Conservation (phyloP, 2,329 filamentous ascomycete species). For the Pyricularia grisea region DNA sequence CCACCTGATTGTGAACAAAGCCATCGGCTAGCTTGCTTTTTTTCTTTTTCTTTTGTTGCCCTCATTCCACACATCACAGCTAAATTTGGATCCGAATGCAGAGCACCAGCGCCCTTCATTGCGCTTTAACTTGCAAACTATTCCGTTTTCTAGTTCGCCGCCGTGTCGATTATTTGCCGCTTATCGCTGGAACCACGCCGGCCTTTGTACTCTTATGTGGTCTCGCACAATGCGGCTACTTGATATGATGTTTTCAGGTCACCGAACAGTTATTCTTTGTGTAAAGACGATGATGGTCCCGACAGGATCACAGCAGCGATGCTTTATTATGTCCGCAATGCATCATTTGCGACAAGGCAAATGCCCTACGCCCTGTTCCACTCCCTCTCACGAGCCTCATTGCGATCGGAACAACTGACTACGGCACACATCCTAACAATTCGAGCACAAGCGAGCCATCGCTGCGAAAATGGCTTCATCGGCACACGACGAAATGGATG, state of each 20-base stretch:
- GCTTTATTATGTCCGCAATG: neutral
- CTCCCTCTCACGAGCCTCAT: neutral
- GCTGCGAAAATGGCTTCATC: neutral
- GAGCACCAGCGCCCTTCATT: neutral
- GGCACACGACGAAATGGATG: neutral
- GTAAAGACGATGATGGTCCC: neutral
- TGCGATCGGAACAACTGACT: neutral
- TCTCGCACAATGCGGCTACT: neutral
- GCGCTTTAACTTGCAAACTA: neutral
- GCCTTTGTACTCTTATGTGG: neutral
- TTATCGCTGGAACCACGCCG: neutral
- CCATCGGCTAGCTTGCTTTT: neutral
- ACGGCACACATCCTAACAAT: neutral
- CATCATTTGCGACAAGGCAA: neutral
- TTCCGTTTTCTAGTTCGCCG: neutral
- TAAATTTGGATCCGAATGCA: neutral
- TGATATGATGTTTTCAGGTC: neutral
- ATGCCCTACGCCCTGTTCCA: neutral
- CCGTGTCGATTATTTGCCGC: neutral
- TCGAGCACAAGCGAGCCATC: neutral
- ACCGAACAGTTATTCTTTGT: neutral
- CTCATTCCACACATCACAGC: neutral
- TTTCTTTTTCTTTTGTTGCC: neutral
- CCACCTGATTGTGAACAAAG: neutral
- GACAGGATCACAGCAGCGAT: neutral